Conservation (phyloP, 106 monocot species). For the Dendrobium nobile region DNA sequence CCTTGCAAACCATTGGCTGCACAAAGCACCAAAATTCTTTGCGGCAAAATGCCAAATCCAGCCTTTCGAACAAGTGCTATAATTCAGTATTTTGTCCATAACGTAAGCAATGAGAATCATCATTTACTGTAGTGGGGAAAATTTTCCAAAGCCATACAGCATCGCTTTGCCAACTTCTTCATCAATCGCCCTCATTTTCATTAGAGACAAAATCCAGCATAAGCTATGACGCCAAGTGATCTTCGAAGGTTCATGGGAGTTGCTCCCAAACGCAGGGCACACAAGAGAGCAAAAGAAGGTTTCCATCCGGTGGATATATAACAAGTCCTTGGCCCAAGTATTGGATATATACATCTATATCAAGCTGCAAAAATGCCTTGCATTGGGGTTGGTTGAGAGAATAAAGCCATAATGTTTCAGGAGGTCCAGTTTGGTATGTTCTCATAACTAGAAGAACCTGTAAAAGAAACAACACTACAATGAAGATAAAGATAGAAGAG, state of each 20-base stretch:
- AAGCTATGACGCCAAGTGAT: conserved; percentile 30
- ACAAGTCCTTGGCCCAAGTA: conserved; percentile 62
- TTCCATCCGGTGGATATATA: conserved; percentile 84
- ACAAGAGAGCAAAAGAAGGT: conserved; percentile 76
- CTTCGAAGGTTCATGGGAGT: conserved; percentile 48
- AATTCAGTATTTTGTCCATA: conserved; percentile 30
- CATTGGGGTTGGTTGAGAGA: conserved; percentile 64
- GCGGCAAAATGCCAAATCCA: conserved; percentile 2
- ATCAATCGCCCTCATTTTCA: conserved; percentile 62
- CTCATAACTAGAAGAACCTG: conserved; percentile 95
- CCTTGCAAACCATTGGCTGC: conserved; percentile 19
- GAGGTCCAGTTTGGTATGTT: conserved; percentile 88
- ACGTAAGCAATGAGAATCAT: conserved; percentile 31
- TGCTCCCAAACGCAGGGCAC: conserved; percentile 60
- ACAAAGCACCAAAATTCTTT: conserved; percentile 35
- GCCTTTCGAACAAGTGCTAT: conserved; percentile 5
- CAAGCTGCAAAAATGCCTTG: conserved; percentile 53
- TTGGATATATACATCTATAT: conserved; percentile 23
- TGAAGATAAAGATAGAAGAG: not conserved
- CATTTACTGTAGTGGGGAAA: conserved; percentile 33
- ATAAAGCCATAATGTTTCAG: conserved; percentile 95
- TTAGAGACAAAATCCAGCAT: conserved; percentile 58
- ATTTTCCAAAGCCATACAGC: conserved; percentile 26
- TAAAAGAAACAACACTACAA: conserved; percentile 5
- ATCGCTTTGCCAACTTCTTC: conserved; percentile 57